Evolutionary conservation across 441 rosid species (phyloP).

Genomic region (Jatropha podagrica): DNA sequence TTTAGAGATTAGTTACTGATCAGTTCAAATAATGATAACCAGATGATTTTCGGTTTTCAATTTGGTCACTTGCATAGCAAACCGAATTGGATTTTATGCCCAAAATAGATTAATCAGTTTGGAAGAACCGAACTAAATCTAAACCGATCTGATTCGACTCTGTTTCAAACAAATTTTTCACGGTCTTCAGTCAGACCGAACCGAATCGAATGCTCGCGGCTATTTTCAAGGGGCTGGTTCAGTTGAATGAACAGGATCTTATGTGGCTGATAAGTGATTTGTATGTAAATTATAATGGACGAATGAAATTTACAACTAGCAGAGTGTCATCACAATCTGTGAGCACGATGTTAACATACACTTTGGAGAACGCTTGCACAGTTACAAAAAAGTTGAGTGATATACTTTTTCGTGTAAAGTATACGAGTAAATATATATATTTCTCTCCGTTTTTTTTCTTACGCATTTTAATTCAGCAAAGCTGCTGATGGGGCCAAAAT

Average conservation of each 20-base stretch:
- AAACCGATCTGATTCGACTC: no score
- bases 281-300: neutral
- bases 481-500: neutral
- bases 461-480: neutral
- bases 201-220: no score
- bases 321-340: neutral
- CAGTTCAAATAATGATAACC: no score
- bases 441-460: neutral
- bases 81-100: no score
- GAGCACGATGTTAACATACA: neutral
- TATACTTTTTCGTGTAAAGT: no score
- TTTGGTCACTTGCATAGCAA: no score
- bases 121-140: no score
- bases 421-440: neutral
- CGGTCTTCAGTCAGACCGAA: no score
- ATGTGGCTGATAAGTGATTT: neutral
- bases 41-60: no score
- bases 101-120: no score
- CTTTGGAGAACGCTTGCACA: neutral
- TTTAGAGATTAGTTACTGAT: no score
- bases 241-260: neutral
- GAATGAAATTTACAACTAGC: neutral
- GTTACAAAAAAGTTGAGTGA: neutral
- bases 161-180: no score
- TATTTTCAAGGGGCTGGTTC: neutral